Evolutionary conservation across 176 grass and related monocot genomes (phyloP).

Genomic region (Triticum turgidum): DNA sequence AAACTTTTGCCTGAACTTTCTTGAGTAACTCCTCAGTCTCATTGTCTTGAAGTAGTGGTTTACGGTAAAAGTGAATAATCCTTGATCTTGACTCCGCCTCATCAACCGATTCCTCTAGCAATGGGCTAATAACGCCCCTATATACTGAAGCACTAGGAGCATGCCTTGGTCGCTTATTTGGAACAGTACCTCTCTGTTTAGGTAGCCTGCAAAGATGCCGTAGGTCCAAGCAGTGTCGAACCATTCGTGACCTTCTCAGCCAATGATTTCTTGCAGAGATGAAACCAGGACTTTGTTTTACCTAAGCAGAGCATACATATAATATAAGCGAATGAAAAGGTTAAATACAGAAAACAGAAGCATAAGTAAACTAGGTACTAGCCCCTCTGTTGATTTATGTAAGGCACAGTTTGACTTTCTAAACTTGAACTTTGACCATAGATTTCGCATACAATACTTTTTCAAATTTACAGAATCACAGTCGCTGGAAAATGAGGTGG

Average conservation of each 20-base stretch:
- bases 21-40: conserved; percentile 56
- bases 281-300: conserved; percentile 29
- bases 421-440: not conserved
- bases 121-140: conserved; percentile 36
- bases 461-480: not conserved
- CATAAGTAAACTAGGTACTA: not conserved
- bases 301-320: conserved; percentile 25
- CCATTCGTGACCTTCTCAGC: conserved; percentile 21
- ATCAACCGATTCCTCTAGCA: conserved; percentile 34
- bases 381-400: not conserved
- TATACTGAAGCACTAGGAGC: conserved; percentile 38
- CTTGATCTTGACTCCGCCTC: not conserved
- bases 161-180: conserved; percentile 5
- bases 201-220: conserved; percentile 34
- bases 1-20: conserved; percentile 72
- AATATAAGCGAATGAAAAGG: conserved; percentile 15
- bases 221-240: conserved; percentile 33
- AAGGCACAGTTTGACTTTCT: conserved; percentile 6
- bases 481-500: not conserved
- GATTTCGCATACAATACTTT: not conserved
- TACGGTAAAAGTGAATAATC: conserved; percentile 73
- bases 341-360: not conserved
- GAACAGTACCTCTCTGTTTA: conserved; percentile 26
- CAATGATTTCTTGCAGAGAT: conserved; percentile 20
- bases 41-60: conserved; percentile 74